Base-by-base conservation (phyloP, 306 rosid genomes). In the Prunus mira region DNA sequence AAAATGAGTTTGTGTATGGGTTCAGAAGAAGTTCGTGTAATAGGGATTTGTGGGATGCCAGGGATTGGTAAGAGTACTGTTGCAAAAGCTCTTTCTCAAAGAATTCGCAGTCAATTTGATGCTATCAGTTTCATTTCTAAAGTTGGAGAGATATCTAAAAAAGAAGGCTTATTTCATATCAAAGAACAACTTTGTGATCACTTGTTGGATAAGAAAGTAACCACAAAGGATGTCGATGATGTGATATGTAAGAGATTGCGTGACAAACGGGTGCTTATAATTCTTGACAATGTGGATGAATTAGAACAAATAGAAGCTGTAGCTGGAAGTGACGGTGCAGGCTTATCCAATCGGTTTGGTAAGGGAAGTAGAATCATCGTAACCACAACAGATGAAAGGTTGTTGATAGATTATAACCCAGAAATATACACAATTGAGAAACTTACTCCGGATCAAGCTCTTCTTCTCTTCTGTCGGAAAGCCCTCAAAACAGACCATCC, bases 11-110 rank as follows among this genome's bases (percentile, higher is more conserved):
- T 56, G 57, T 65, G 20, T 8, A 18, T 24, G 5, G 66, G 47
- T 45, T 55, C 27, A 20, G 47, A 76, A 25, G 74, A 41, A 55
- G 74, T 76, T 28, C 14, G 67, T 6, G 19, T 19, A 0, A 18
- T 67, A 41, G 80, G 74, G 47, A 76, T 76, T 22, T 67, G 67
- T 24, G 74, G 80, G 51, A 67, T 76, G 74, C 18, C 47, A 0
- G 74, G 80, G 4, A 46, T 76, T 7, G 79, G 79, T 3, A 76
- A 65, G 12, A 76, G 73, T 0, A 66, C 73, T 0, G 8, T 76
- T 9, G 79, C 80, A 17, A 45, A 45, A 8, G 74, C 22, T 52
- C 41, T 66, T 8, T 20, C 15, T 3, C 3, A 24, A 24, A 24
- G 25, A 24, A 24, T 24, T 24, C 25, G 25, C 25, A 24, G 25